A percentile compares a stretch with the other conserved stretches of the same genome.
phyloP scores from a whole-genome alignment of 2,329 filamentous ascomycete genomes.

The Aquanectria penicillioides region DNA sequence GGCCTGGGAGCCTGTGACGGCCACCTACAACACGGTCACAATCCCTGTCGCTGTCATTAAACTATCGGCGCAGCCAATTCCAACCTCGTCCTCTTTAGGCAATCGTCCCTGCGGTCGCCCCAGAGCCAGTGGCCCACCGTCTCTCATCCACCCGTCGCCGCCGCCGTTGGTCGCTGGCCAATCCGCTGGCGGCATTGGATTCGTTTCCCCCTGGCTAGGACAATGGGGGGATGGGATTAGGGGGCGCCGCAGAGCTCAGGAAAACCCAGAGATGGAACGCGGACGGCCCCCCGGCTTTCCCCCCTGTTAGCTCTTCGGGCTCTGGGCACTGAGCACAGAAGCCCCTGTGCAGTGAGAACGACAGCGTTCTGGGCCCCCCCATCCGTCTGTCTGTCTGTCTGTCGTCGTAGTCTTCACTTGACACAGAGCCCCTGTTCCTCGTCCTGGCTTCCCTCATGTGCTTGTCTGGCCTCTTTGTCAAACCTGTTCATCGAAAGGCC shows the following conservation, averaged over 20 bases:
- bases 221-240: slow-evolving; percentile 1
- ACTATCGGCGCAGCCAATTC: slow-evolving; percentile 48
- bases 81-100: slow-evolving; percentile 44
- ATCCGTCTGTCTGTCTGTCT: neutral
- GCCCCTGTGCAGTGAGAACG: neutral
- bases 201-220: slow-evolving; percentile 21
- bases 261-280: slow-evolving; percentile 1
- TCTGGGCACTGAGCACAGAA: neutral
- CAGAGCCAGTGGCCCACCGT: slow-evolving; percentile 21
- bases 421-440: slow-evolving; percentile 3
- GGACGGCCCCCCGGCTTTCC: neutral
- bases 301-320: slow-evolving; percentile 1
- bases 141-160: slow-evolving; percentile 20
- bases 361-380: slow-evolving; percentile 7
- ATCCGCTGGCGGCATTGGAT: slow-evolving; percentile 12
- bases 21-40: slow-evolving; percentile 14
- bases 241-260: neutral
- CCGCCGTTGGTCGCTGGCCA: slow-evolving; percentile 23
- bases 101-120: slow-evolving; percentile 37
- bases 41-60: slow-evolving; percentile 46
- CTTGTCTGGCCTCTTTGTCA: too few relatives aligned
- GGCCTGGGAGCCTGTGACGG: too few relatives aligned
- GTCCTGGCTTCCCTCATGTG: too few relatives aligned
- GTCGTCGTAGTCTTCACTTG: slow-evolving; percentile 1
- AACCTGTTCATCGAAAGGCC: too few relatives aligned